phyloP scores from a whole-genome alignment of 192 early-diverging fungal genomes.

The Dissophora globulifera region DNA sequence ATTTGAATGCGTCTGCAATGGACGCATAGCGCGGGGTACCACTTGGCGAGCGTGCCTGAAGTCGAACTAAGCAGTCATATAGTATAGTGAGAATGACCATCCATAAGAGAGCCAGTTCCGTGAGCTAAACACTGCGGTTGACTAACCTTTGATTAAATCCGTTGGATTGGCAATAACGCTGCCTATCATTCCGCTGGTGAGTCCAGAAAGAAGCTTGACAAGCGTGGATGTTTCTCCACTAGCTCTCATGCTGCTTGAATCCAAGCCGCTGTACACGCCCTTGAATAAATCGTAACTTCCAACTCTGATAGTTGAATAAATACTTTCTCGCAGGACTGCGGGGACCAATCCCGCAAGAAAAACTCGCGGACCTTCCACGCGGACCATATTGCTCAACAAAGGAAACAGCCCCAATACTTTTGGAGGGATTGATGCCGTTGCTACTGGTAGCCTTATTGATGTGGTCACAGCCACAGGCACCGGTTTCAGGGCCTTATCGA shows the following conservation, averaged over 20 bases:
- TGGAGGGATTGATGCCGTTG: neutral
- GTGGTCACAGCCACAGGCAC: neutral
- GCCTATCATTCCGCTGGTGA: slow-evolving; percentile 51
- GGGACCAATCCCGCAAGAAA: slow-evolving; percentile 46
- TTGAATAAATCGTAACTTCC: slow-evolving; percentile 55
- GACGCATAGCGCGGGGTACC: slow-evolving; percentile 45
- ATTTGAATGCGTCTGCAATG: slow-evolving; percentile 33
- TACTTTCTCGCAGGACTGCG: slow-evolving; percentile 45
- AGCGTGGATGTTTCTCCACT: slow-evolving; percentile 36
- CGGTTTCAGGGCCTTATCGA: slow-evolving; percentile 5
- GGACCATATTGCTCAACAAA: slow-evolving; percentile 28
- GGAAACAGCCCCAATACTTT: slow-evolving; percentile 26
- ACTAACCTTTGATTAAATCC: slow-evolving; percentile 53
- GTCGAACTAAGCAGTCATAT: slow-evolving; percentile 23
- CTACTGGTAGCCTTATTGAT: neutral
- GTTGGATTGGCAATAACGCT: slow-evolving; percentile 54
- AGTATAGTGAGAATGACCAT: neutral
- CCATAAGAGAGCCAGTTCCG: neutral
- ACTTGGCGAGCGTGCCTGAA: slow-evolving; percentile 51
- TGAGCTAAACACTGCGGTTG: neutral
- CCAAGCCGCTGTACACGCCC: slow-evolving; percentile 33
- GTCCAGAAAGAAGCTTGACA: slow-evolving; percentile 42
- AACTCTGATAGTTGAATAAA: slow-evolving; percentile 53
- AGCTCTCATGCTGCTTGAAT: slow-evolving; percentile 9
- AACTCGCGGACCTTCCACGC: slow-evolving; percentile 40